phyloP scores from a whole-genome alignment of 108 stramenopile genomes.

The Seminavis robusta region DNA sequence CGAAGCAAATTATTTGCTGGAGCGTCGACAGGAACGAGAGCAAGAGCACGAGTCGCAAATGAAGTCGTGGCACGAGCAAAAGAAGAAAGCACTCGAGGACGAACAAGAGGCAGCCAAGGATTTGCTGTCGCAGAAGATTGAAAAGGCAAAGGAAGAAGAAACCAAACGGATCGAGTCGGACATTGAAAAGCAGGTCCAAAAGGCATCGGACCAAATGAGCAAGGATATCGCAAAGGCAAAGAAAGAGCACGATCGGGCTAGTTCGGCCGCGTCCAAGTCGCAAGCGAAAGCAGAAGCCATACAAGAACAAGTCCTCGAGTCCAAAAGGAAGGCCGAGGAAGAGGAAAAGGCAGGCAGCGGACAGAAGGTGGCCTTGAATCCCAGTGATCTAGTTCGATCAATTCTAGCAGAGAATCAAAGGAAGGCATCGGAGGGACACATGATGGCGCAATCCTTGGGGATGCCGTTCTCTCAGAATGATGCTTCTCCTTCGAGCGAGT shows the following conservation, averaged over 20 bases:
- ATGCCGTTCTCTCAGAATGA: constrained; percentile 6
- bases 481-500: background rate
- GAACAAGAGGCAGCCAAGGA: constrained; percentile 20
- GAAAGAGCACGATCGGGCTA: constrained; percentile 25
- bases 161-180: constrained; percentile 15
- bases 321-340: constrained; percentile 29
- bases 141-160: constrained; percentile 29
- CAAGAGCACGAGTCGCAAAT: constrained; percentile 10
- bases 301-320: constrained; percentile 25
- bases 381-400: constrained; percentile 31
- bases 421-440: constrained; percentile 56
- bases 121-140: constrained; percentile 18
- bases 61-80: constrained; percentile 9
- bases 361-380: constrained; percentile 20
- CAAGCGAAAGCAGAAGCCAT: constrained; percentile 24
- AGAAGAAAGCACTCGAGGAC: constrained; percentile 33
- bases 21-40: constrained; percentile 8
- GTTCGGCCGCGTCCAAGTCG: constrained; percentile 6
- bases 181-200: constrained; percentile 17
- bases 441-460: constrained; percentile 36
- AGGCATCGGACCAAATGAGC: constrained; percentile 18
- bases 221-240: constrained; percentile 27
- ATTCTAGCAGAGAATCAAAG: constrained; percentile 58
- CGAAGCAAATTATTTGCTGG: background rate
- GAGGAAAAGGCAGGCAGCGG: constrained; percentile 22